phyloP scores from a whole-genome alignment of 2,329 filamentous ascomycete species.

The Fusarium avenaceum region DNA sequence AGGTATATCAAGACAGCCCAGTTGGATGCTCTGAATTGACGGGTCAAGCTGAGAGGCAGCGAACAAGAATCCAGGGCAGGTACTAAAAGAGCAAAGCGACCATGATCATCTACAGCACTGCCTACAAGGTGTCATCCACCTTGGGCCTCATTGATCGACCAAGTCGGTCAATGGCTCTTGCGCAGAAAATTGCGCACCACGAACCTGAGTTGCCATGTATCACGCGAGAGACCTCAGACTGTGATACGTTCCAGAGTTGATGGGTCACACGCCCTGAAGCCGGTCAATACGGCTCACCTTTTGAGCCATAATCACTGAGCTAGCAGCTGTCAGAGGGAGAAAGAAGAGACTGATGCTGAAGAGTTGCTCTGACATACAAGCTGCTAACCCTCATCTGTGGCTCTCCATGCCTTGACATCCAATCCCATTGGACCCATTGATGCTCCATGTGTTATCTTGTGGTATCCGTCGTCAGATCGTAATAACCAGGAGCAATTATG shows the following conservation, averaged over 20 bases:
- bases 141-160: background rate
- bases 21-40: conserved; percentile 5
- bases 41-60: conserved; percentile 6
- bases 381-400: no score
- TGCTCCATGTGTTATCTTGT: conserved; percentile 30
- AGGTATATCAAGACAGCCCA: background rate
- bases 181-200: background rate
- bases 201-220: conserved; percentile 7
- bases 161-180: background rate
- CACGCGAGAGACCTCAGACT: conserved; percentile 23
- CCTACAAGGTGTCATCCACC: background rate
- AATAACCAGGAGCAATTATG: conserved; percentile 30
- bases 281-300: background rate
- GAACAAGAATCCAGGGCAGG: background rate
- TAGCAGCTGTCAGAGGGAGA: no score
- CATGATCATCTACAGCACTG: conserved; percentile 17
- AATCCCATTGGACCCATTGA: no score
- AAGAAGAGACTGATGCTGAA: background rate
- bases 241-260: conserved; percentile 16
- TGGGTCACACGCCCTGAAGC: conserved; percentile 10
- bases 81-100: background rate
- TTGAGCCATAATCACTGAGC: background rate
- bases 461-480: conserved; percentile 28
- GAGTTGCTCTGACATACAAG: no score
- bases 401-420: no score